Conservation (phyloP, 2,329 filamentous ascomycete genomes). For the Septoria petroselini region DNA sequence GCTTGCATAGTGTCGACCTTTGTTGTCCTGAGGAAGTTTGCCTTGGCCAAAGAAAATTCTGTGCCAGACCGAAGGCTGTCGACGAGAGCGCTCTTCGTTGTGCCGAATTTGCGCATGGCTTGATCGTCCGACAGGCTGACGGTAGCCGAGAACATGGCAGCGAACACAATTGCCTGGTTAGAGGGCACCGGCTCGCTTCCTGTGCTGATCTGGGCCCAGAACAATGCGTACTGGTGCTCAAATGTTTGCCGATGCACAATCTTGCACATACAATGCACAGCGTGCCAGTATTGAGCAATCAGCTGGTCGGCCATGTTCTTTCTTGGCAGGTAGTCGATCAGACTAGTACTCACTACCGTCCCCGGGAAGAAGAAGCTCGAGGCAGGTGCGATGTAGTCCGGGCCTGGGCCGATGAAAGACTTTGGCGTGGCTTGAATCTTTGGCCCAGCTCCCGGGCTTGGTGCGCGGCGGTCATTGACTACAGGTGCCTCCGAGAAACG, state of each 20-base stretch:
- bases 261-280: constrained; percentile 67
- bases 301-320: constrained; percentile 59
- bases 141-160: constrained; percentile 65
- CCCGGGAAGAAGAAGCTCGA: constrained; percentile 65
- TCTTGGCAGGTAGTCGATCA: constrained; percentile 62
- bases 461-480: constrained; percentile 22
- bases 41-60: constrained; percentile 64
- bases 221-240: constrained; percentile 60
- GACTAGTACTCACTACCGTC: constrained; percentile 46
- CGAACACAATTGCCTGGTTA: constrained; percentile 66
- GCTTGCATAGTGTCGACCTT: constrained; percentile 73
- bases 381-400: constrained; percentile 64
- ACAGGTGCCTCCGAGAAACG: constrained; percentile 20
- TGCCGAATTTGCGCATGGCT: constrained; percentile 54
- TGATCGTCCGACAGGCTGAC: constrained; percentile 57
- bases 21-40: constrained; percentile 68
- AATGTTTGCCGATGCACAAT: constrained; percentile 66
- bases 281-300: constrained; percentile 63
- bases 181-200: constrained; percentile 62
- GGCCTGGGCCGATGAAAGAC: constrained; percentile 61
- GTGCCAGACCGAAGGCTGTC: constrained; percentile 63
- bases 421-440: constrained; percentile 34
- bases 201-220: constrained; percentile 61
- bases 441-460: constrained; percentile 19
- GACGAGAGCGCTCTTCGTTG: constrained; percentile 57